Percentiles rank a stretch among this genome's conserved stretches.
Evolutionary conservation across 768 basidiomycete species (phyloP).

Genomic region (Pleurotus ostreatus): DNA sequence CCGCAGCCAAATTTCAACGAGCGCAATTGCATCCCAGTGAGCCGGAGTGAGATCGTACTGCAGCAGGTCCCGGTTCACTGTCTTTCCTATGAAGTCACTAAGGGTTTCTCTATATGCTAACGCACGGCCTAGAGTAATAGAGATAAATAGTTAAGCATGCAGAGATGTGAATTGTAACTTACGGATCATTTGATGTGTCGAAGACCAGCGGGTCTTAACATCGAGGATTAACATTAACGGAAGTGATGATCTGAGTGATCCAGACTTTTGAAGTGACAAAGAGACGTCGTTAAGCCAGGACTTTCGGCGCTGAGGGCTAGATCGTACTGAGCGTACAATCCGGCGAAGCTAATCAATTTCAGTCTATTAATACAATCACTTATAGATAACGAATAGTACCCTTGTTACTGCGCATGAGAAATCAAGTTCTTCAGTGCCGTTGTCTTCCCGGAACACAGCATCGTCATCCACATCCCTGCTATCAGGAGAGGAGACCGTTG

Average conservation of each 20-base stretch:
- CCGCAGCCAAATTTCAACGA: too few species aligned
- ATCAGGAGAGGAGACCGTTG: constrained; percentile 13
- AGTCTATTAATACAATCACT: too few species aligned
- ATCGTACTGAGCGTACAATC: constrained; percentile 13
- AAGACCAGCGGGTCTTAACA: constrained; percentile 24
- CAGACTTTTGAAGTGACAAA: not conserved
- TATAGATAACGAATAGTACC: too few species aligned
- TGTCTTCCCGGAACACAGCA: constrained; percentile 11
- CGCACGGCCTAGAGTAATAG: not conserved
- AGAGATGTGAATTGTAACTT: not conserved
- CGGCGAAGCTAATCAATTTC: constrained; percentile 12
- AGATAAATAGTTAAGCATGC: not conserved
- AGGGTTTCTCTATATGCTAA: not conserved
- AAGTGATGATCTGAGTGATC: not conserved
- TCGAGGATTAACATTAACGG: constrained; percentile 25
- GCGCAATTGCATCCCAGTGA: too few species aligned
- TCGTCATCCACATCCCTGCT: constrained; percentile 9
- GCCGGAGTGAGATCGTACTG: too few species aligned
- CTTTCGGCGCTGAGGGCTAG: constrained; percentile 14
- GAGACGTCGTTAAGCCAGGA: not conserved
- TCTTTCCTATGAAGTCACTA: not conserved
- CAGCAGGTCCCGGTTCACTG: too few species aligned
- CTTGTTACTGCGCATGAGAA: too few species aligned
- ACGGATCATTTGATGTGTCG: constrained; percentile 27
- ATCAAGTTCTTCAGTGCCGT: not conserved